Evolutionary conservation across 495 filamentous ascomycete species (phyloP), one percentile per base, ranked within the genome.

Genomic region (Rhypophila decipiens): DNA sequence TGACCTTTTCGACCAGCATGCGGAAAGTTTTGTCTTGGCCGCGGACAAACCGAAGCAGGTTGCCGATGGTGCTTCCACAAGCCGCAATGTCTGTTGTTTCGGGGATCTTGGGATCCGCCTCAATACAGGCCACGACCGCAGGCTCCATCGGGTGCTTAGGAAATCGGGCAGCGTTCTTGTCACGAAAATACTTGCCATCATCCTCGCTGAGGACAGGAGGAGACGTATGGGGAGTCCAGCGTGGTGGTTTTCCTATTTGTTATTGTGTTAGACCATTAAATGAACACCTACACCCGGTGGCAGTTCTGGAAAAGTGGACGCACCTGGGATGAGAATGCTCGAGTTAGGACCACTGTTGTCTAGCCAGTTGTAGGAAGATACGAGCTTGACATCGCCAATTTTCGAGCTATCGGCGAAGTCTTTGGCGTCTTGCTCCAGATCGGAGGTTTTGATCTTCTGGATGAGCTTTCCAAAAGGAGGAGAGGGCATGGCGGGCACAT

Each of bases 61-160:
- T 67, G 3, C 79, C 78, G 18, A 87, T 21, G 0, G 81, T 83
- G 53, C 78, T 85, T 3, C 67, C 63, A 48, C 85, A 87, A 0
- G 67, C 79, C 23, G 87, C 61, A 19, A 87, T 59, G 47, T 87
- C 80, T n/a, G 86, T 44, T 9, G 52, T 18, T 0, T 39, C 43
- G n/a, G 59, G 51, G 10, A 63, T 43, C 18, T 44, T 45, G 5
- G 60, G 59, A 19, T 47, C 37, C 31, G 60, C 34, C 8, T 51
- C 45, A 5, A 72, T 43, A 5, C 50, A 39, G 13, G 69, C 55
- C 0, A 63, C 24, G 4, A 87, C 67, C 4, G 74, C 71, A 2
- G 84, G 82, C 52, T 84, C 76, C 10, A 80, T 60, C 0, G 82
- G 82, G 49, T 82, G 68, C 0, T 51, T 50, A 7, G 80, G 71